Conservation (phyloP, 805 yeast genomes). For the Ogataea henricii region DNA sequence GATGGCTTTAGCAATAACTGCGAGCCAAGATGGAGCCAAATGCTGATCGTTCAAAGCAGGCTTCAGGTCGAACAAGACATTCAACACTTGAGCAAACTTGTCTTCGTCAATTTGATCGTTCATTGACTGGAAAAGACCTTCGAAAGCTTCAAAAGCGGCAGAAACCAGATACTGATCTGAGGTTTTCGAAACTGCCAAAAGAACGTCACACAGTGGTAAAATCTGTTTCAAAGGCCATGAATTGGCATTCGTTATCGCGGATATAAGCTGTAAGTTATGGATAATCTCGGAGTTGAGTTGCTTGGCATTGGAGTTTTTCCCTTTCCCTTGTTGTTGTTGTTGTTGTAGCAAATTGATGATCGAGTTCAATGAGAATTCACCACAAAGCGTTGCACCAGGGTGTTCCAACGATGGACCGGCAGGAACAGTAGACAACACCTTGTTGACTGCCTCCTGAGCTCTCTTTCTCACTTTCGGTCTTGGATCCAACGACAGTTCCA, state of each 20-base stretch:
- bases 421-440: constrained; percentile 66
- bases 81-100: constrained; percentile 62
- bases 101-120: constrained; percentile 53
- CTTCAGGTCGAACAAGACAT: constrained; percentile 72
- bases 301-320: constrained; percentile 37
- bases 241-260: constrained; percentile 66
- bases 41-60: constrained; percentile 84
- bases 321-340: constrained; percentile 35
- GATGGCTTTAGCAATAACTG: constrained; percentile 85
- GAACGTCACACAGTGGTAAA: constrained; percentile 71
- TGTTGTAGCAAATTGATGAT: constrained; percentile 48
- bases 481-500: constrained; percentile 79
- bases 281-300: constrained; percentile 61
- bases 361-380: constrained; percentile 64
- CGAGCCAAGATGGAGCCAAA: constrained; percentile 92
- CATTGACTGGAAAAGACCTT: constrained; percentile 72
- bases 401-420: constrained; percentile 78
- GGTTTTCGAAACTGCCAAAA: constrained; percentile 75
- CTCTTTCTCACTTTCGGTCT: constrained; percentile 96
- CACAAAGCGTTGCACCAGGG: constrained; percentile 70
- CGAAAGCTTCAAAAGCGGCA: constrained; percentile 81
- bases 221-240: constrained; percentile 80
- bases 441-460: constrained; percentile 84
- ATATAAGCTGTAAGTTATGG: constrained; percentile 76
- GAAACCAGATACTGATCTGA: constrained; percentile 84